Conservation (phyloP, 352 stramenopile species). For the Hyaloperonospora brassicae region DNA sequence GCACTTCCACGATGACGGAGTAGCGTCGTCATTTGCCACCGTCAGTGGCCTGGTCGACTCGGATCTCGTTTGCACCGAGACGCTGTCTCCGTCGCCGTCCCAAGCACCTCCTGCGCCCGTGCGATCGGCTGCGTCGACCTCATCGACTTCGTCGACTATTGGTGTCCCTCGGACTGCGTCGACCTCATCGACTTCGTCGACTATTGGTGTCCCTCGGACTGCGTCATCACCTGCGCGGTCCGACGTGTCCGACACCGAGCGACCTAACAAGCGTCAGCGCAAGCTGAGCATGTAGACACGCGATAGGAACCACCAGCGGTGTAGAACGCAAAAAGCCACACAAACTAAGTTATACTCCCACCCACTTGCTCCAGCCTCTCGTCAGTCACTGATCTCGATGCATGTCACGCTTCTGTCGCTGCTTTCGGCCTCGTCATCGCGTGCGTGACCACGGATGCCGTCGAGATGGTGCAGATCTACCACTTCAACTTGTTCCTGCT, state of each 20-base stretch:
- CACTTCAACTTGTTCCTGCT: conserved; percentile 16
- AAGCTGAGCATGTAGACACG: conserved; percentile 25
- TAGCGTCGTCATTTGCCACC: neutral
- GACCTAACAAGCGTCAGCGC: conserved; percentile 24
- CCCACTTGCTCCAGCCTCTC: conserved; percentile 1
- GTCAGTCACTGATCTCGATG: conserved; percentile 27
- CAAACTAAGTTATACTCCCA: conserved; percentile 30
- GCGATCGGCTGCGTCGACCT: conserved; percentile 1
- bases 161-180: conserved; percentile 13
- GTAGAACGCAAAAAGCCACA: conserved; percentile 19
- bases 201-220: conserved; percentile 21
- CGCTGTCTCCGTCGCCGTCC: conserved; percentile 28
- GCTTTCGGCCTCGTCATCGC: conserved; percentile 2
- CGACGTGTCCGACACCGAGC: conserved; percentile 15
- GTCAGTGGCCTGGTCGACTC: conserved; percentile 12
- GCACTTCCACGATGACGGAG: conserved; percentile 11
- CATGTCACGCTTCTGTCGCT: conserved; percentile 25
- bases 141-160: conserved; percentile 19
- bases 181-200: conserved; percentile 15
- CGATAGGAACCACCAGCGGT: conserved; percentile 20
- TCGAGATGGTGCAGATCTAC: conserved; percentile 4
- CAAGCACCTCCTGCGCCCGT: conserved; percentile 14
- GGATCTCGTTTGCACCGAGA: conserved; percentile 28
- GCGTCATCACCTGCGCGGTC: conserved; percentile 21
- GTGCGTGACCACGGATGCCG: neutral